A percentile compares a stretch with the other conserved stretches of the same genome.
Conservation (phyloP, 805 yeast species). For the Danielia oregonensis region DNA sequence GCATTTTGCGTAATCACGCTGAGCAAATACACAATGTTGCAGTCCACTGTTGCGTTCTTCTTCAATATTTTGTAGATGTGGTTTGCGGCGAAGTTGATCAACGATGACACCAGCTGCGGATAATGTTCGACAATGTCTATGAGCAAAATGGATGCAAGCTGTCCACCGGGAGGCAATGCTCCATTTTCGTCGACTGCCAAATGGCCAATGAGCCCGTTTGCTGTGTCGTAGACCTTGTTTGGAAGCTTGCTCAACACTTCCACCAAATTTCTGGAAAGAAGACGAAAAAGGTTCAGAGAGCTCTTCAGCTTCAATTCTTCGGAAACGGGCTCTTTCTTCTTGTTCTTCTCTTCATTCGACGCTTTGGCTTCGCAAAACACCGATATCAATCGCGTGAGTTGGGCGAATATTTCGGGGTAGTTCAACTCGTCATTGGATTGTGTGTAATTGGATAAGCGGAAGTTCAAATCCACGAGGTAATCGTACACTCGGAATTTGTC, state of each 20-base stretch:
- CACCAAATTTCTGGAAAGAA: slow-evolving; percentile 27
- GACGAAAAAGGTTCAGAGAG: slow-evolving; percentile 20
- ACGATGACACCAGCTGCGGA: slow-evolving; percentile 35
- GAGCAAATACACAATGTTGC: slow-evolving; percentile 28
- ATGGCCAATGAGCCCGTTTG: slow-evolving; percentile 31
- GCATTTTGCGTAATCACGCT: slow-evolving; percentile 31
- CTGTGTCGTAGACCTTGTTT: slow-evolving; percentile 34
- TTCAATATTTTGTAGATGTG: slow-evolving; percentile 39
- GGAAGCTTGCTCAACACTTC: slow-evolving; percentile 27
- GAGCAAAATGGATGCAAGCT: slow-evolving; percentile 28
- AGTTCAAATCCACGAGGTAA: slow-evolving; percentile 20
- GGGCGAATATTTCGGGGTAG: slow-evolving; percentile 14
- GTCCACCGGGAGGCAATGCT: slow-evolving; percentile 15
- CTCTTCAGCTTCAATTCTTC: neutral
- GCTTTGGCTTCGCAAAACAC: slow-evolving; percentile 16
- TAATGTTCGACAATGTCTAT: slow-evolving; percentile 35
- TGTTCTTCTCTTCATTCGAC: neutral
- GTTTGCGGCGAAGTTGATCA: slow-evolving; percentile 29
- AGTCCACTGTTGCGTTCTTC: slow-evolving; percentile 24
- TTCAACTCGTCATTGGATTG: slow-evolving; percentile 10
- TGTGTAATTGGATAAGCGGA: slow-evolving; percentile 10
- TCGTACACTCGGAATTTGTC: slow-evolving; percentile 17
- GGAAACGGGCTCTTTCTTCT: neutral
- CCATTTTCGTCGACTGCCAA: slow-evolving; percentile 17
- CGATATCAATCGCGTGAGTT: slow-evolving; percentile 25